phyloP scores from a whole-genome alignment of 176 grass and related monocot species.

The Pharus latifolius region DNA sequence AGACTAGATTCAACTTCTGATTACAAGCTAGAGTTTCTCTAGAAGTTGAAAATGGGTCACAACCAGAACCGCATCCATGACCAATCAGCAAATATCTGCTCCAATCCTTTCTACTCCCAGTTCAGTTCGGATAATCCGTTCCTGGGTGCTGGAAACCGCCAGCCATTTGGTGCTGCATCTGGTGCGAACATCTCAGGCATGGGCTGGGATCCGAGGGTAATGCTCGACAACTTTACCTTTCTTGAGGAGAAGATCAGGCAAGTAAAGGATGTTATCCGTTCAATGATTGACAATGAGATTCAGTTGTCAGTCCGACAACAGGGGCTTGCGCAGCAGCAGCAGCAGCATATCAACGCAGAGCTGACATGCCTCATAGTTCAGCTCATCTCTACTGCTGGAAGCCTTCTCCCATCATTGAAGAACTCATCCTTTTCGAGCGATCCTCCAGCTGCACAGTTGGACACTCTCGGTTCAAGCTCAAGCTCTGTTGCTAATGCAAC shows the following conservation, averaged over 20 bases:
- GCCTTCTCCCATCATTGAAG: conserved; percentile 47
- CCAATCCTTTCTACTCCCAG: conserved; percentile 18
- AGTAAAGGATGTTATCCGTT: conserved; percentile 41
- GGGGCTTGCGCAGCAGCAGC: conserved; percentile 17
- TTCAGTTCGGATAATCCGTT: conserved; percentile 10
- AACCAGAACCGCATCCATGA: conserved; percentile 5
- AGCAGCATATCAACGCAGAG: conserved; percentile 47
- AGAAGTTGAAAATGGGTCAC: not conserved
- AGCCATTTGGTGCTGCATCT: conserved; percentile 1
- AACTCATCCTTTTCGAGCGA: conserved; percentile 23
- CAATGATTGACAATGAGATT: conserved; percentile 12
- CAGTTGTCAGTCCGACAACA: not conserved
- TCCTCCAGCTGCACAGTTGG: not conserved
- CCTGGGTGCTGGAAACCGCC: conserved; percentile 10
- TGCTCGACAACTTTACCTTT: conserved; percentile 61
- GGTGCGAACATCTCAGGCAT: conserved; percentile 23
- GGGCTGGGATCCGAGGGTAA: conserved; percentile 48
- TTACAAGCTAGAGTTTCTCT: not conserved
- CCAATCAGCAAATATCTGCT: conserved; percentile 18
- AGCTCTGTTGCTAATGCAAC: not conserved
- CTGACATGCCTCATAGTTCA: conserved; percentile 57
- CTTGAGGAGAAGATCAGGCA: conserved; percentile 70
- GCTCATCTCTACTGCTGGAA: conserved; percentile 59
- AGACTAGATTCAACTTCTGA: not conserved
- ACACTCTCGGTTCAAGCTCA: conserved; percentile 24